phyloP scores from a whole-genome alignment of 202 grass and related monocot genomes.

The Zizania palustris region DNA sequence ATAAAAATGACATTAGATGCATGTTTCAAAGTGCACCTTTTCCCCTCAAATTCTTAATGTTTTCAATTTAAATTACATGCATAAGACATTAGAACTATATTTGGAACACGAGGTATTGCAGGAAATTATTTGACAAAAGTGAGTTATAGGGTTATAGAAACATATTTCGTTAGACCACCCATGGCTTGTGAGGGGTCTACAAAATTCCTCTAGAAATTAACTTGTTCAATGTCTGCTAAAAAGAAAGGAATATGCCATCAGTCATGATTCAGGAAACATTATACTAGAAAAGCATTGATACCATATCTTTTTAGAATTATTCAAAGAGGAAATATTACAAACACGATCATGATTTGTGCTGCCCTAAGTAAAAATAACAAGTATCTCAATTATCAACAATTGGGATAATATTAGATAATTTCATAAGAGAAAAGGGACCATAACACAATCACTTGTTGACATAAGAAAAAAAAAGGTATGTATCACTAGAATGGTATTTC shows the following conservation, averaged over 20 bases:
- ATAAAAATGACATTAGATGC: background rate
- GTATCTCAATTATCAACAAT: background rate
- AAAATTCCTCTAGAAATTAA: background rate
- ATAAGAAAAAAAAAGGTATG: background rate
- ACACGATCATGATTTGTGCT: background rate
- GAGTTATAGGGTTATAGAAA: background rate
- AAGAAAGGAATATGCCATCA: background rate
- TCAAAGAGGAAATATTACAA: background rate
- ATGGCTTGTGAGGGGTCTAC: background rate
- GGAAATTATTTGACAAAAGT: background rate
- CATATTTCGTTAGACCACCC: background rate
- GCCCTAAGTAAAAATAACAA: background rate
- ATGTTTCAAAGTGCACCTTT: background rate
- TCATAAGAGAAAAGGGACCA: slow-evolving; percentile 2
- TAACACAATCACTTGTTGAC: slow-evolving; percentile 3
- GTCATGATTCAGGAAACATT: background rate
- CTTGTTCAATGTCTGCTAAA: background rate
- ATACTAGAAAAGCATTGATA: background rate
- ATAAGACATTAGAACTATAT: background rate
- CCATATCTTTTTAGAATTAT: background rate
- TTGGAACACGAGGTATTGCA: background rate
- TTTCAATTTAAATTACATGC: background rate
- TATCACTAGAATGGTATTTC: background rate
- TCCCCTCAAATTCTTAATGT: background rate
- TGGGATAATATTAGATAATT: no score